Conservation (phyloP, 106 monocot species). For the Phalaenopsis equestris region DNA sequence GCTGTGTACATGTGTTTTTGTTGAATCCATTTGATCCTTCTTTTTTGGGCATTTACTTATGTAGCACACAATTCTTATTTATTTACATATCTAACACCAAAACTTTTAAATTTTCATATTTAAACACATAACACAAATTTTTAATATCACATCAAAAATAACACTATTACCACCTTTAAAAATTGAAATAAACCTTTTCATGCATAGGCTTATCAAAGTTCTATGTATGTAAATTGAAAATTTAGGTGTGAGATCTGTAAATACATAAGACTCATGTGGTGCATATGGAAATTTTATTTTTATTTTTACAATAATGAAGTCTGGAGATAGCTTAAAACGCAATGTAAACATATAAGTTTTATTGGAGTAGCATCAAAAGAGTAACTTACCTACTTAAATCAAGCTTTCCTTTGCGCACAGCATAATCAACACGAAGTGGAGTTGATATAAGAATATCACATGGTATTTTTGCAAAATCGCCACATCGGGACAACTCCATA, state of each 20-base stretch:
- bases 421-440: constrained; percentile 80
- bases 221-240: no score
- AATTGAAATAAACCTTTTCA: no score
- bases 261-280: no score
- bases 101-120: no score
- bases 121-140: no score
- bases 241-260: no score
- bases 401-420: constrained; percentile 74
- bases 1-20: not conserved
- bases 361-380: not conserved
- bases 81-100: no score
- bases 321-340: not conserved
- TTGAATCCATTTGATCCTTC: not conserved
- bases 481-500: constrained; percentile 71
- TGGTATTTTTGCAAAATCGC: constrained; percentile 73
- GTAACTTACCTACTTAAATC: constrained; percentile 74
- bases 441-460: constrained; percentile 92
- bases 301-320: not conserved
- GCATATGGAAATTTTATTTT: not conserved
- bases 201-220: no score
- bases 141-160: no score
- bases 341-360: not conserved
- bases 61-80: no score
- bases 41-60: no score
- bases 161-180: no score